Evolutionary conservation across 2,329 filamentous ascomycete genomes (phyloP).

Genomic region (Neodidymelliopsis sp.): DNA sequence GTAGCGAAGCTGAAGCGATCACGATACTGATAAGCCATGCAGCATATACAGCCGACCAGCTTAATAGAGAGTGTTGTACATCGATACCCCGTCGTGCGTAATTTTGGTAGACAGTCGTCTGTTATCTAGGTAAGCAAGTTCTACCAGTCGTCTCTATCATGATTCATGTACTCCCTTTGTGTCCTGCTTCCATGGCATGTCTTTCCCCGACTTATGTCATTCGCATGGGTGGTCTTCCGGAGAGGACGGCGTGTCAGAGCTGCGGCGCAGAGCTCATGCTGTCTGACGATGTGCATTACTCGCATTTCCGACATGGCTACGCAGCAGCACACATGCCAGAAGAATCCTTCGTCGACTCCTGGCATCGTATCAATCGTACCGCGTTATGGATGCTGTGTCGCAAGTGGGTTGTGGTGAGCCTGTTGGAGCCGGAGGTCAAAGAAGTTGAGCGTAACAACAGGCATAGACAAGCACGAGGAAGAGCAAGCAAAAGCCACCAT

Average conservation of each 20-base stretch:
- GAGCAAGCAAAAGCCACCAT: not conserved
- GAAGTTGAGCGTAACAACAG: constrained; percentile 4
- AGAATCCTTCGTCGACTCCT: no score
- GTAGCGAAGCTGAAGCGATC: not conserved
- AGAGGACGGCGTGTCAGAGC: not conserved
- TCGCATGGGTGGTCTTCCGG: not conserved
- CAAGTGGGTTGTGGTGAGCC: not conserved
- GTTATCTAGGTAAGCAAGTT: constrained; percentile 41
- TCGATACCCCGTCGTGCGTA: constrained; percentile 38
- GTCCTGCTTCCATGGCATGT: not conserved
- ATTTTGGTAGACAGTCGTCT: constrained; percentile 25
- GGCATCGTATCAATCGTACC: no score
- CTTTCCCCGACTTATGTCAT: not conserved
- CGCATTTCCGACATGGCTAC: not conserved
- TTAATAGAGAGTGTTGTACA: constrained; percentile 44
- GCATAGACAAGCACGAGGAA: constrained; percentile 5
- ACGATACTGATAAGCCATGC: constrained; percentile 2
- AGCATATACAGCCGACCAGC: constrained; percentile 20
- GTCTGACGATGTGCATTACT: not conserved
- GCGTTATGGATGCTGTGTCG: no score
- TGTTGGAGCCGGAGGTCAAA: not conserved
- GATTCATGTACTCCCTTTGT: not conserved
- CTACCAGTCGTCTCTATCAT: not conserved
- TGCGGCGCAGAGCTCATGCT: not conserved
- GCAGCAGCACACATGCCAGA: no score